Conservation (phyloP, 352 stramenopile species). For the Phytophthora idaei region DNA sequence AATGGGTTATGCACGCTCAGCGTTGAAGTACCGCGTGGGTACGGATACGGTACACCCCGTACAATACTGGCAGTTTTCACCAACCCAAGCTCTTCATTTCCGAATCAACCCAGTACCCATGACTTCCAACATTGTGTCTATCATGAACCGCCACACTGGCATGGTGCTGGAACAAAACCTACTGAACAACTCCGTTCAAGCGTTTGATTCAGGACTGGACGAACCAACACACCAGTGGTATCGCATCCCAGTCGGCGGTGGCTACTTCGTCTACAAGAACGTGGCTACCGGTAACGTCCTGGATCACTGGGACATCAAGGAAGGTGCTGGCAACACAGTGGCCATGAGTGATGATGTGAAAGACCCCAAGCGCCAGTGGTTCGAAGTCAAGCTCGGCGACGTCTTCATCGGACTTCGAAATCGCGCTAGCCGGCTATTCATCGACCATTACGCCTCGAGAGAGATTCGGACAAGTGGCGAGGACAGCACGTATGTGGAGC, state of each 20-base stretch:
- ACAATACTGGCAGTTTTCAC: too few relatives aligned
- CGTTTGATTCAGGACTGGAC: not conserved
- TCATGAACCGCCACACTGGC: constrained; percentile 1
- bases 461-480: constrained; percentile 1
- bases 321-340: not conserved
- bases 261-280: constrained; percentile 6
- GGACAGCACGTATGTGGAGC: not conserved
- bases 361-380: not conserved
- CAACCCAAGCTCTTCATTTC: not conserved
- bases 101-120: not conserved
- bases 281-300: not conserved
- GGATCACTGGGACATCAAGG: not conserved
- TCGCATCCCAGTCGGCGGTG: not conserved
- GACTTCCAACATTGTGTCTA: not conserved
- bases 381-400: not conserved
- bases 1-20: too few relatives aligned
- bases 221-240: not conserved
- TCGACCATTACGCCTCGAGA: constrained; percentile 1
- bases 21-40: too few relatives aligned
- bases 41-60: too few relatives aligned
- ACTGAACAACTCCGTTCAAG: not conserved
- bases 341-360: not conserved
- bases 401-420: constrained; percentile 2
- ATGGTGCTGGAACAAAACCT: not conserved
- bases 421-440: not conserved